phyloP scores from a whole-genome alignment of 768 basidiomycete genomes.

The Hortiboletus campestris region DNA sequence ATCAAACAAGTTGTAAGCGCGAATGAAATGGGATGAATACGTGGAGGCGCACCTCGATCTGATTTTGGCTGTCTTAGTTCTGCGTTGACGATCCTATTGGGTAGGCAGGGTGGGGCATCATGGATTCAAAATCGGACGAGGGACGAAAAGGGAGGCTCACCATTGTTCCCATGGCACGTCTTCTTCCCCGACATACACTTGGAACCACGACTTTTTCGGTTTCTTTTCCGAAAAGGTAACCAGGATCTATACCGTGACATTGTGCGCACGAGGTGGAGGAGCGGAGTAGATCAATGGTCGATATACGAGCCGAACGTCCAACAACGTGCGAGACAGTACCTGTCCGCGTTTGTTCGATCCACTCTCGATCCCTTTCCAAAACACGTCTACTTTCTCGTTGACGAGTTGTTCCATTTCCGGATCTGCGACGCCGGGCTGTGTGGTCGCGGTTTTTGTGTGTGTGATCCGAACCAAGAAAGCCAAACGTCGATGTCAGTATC shows the following conservation, averaged over 20 bases:
- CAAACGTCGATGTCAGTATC: constrained; percentile 1
- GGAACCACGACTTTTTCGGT: constrained; percentile 78
- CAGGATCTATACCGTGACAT: constrained; percentile 41
- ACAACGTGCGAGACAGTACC: constrained; percentile 34
- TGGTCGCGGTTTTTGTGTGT: background rate
- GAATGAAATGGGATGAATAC: background rate
- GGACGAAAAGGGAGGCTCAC: constrained; percentile 36
- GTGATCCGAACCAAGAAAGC: background rate
- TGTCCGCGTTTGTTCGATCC: constrained; percentile 64
- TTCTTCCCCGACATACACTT: constrained; percentile 68
- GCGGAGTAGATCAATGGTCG: background rate
- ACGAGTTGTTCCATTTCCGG: constrained; percentile 68
- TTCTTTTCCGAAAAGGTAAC: constrained; percentile 78
- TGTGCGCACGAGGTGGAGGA: background rate
- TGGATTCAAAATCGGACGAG: background rate
- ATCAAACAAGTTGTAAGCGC: background rate
- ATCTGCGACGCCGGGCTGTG: constrained; percentile 76
- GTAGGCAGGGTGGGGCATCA: background rate
- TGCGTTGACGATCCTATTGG: constrained; percentile 69
- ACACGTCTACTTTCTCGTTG: constrained; percentile 71
- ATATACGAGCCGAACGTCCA: background rate
- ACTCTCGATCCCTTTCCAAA: constrained; percentile 76
- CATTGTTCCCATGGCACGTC: constrained; percentile 89
- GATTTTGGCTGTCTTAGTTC: constrained; percentile 72
- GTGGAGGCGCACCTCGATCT: constrained; percentile 48